Evolutionary conservation across 768 basidiomycete species (phyloP), one percentile per base, ranked within the genome.

Genomic region (Boletus reticuloceps): DNA sequence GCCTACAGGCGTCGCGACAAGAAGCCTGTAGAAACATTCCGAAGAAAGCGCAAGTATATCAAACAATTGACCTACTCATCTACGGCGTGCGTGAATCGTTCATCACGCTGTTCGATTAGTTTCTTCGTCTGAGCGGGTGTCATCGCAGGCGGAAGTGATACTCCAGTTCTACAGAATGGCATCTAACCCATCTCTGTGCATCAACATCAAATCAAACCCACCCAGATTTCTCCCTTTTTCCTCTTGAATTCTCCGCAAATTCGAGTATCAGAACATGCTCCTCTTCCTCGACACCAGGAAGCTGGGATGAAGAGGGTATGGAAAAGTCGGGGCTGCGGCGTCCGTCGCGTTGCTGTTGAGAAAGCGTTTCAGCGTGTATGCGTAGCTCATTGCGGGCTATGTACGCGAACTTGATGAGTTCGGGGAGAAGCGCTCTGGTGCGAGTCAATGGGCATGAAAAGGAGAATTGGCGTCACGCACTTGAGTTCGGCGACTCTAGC

Each of bases 351-450:
- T 65, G 54, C 9, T 52, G 53, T 34, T 48, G 66, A 36, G 66
- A 67, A 37, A 60, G 58, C 20, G 57, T 60, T 55, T 74, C 72
- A 36, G 75, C 69, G 7, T 87, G 79, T 50, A 87, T 76, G 48
- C 80, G 80, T 13, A 90, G 69, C 43, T 88, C 80, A 44, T 80
- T 77, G 31, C 75, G 71, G 51, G 88, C 84, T 58, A 88, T 85
- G 65, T 94, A 95, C 8, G 91, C 86, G 62, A 95, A 95, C 49
- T 80, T 85, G 61, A 96, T 76, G 39, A 91, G 74, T 53, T 88
- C 84, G 1, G 93, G 93, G 14, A 94, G 73, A n/a, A 96, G 77
- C 10, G 90, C 83, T 71, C 91, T 92, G 53, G 20, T 29, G 10
- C 40, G 39, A 29, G 43, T 54, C 40, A 54, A 39, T 43, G 2